Evolutionary conservation across 164 flowering plant genomes (phyloP).

Genomic region (Santalum album): DNA sequence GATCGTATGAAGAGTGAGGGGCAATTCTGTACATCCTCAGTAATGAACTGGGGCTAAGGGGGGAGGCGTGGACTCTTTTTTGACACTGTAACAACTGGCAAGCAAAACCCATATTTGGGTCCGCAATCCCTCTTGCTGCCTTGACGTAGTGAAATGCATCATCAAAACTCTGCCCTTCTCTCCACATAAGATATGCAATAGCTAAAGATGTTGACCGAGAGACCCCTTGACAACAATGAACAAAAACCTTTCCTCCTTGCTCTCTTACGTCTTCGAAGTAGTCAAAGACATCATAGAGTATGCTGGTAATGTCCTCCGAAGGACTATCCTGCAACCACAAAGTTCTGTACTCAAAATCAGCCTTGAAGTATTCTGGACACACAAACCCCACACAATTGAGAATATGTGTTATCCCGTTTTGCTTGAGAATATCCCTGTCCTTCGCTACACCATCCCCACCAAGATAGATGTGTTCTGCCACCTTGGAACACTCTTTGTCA

Average conservation of each 20-base stretch:
- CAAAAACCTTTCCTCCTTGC: conserved; percentile 61
- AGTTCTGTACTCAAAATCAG: conserved; percentile 67
- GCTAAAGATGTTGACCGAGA: conserved; percentile 80
- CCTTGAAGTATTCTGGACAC: conserved; percentile 74
- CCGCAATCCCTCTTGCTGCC: conserved; percentile 80
- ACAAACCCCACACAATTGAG: conserved; percentile 77
- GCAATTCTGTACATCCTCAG: conserved; percentile 73
- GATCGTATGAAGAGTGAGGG: conserved; percentile 79
- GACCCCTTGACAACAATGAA: conserved; percentile 84
- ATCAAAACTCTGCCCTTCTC: conserved; percentile 86
- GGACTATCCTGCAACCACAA: conserved; percentile 88
- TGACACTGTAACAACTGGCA: conserved; percentile 86
- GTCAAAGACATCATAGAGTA: conserved; percentile 76
- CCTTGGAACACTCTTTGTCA: conserved; percentile 76
- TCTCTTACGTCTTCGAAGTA: conserved; percentile 87
- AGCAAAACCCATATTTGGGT: conserved; percentile 87
- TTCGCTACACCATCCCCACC: conserved; percentile 78
- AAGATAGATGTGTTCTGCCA: conserved; percentile 72
- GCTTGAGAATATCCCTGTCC: conserved; percentile 54
- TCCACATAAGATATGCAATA: conserved; percentile 86
- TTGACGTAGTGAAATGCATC: conserved; percentile 84
- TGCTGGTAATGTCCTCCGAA: conserved; percentile 78
- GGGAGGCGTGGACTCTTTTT: conserved; percentile 78
- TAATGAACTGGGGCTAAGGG: conserved; percentile 75
- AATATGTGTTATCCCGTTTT: conserved; percentile 68